A percentile compares a stretch with the other conserved stretches of the same genome.
These are phyloP conservation scores for Claviceps sp. DNA, from an alignment of 2,329 filamentous ascomycete genomes.

Conservation along the genomic window DNA sequence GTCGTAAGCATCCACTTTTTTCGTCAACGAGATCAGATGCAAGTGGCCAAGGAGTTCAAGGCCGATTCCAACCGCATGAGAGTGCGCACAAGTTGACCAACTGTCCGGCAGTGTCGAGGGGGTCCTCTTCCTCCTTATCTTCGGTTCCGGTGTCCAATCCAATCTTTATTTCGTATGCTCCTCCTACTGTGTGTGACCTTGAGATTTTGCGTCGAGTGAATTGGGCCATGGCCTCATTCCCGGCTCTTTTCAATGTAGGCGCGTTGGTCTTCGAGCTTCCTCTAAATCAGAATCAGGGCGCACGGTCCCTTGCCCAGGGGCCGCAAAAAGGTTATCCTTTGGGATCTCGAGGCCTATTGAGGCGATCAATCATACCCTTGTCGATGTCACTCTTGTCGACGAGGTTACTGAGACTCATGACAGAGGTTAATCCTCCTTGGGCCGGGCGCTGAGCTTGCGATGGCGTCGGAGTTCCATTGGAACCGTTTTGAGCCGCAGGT, in stretches of 20 bases:
- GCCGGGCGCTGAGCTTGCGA: constrained; percentile 13
- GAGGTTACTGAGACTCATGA: constrained; percentile 40
- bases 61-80: neutral
- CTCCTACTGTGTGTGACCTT: neutral
- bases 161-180: neutral
- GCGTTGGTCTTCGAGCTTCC: neutral
- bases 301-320: neutral
- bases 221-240: neutral
- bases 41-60: neutral
- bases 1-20: constrained; percentile 5
- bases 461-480: constrained; percentile 23
- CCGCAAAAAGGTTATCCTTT: constrained; percentile 4
- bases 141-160: neutral
- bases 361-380: constrained; percentile 38
- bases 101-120: constrained; percentile 11
- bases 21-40: constrained; percentile 12
- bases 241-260: neutral
- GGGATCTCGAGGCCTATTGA: constrained; percentile 26
- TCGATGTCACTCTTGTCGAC: constrained; percentile 42
- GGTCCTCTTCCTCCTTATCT: neutral
- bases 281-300: neutral
- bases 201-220: neutral
- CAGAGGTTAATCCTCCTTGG: constrained; percentile 20
- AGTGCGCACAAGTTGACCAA: constrained; percentile 4
- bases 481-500: constrained; percentile 22